Evolutionary conservation across 2,329 filamentous ascomycete genomes (phyloP), one percentile per base, ranked within the genome.

Genomic region (Zalaria obscura): DNA sequence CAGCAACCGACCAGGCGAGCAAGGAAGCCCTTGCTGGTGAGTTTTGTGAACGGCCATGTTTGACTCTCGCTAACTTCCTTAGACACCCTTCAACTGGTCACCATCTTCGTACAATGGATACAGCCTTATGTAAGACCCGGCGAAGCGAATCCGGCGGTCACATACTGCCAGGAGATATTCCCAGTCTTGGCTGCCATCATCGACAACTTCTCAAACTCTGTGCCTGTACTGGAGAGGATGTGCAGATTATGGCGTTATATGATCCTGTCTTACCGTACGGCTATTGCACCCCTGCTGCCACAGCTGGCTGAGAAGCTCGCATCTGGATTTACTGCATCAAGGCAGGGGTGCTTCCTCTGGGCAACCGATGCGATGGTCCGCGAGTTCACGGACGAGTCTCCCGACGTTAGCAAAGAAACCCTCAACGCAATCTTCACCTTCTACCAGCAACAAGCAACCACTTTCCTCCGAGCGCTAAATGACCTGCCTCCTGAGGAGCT

Each of bases 311-410:
- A 89, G 52, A 93, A 89, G 61, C 74, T 98, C 43, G 85, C 85
- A 1, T 73, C 72, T 48, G 88, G 89, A 4, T 98, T 98, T 58
- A 74, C 82, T 42, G 73, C 75, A 11, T 95, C 89, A 7, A 76
- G 80, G 46, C 89, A 98, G 62, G 91, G 91, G 8, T 95, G 89
- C 59, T 98, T 98, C 71, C 70, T 98, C n/a, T 98, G 91, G 91
- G 89, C 91, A 1, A 95, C 89, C 2, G 84, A 88, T 49, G 86
- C 89, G 5, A 93, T 98, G 47, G 74, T 98, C 27, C 82, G 91
- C 45, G 91, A 98, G 60, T 98, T 96, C 57, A 91, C 86, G 0
- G 85, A 93, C 52, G 87, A 89, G 35, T 77, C 83, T 35, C 87
- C 94, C 51, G 77, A 83, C 46, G 83, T 96, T 18, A 81, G 89